These are phyloP conservation scores for Orbilia brochopaga DNA, from an alignment of 2,329 filamentous ascomycete genomes.

Conservation along the genomic window DNA sequence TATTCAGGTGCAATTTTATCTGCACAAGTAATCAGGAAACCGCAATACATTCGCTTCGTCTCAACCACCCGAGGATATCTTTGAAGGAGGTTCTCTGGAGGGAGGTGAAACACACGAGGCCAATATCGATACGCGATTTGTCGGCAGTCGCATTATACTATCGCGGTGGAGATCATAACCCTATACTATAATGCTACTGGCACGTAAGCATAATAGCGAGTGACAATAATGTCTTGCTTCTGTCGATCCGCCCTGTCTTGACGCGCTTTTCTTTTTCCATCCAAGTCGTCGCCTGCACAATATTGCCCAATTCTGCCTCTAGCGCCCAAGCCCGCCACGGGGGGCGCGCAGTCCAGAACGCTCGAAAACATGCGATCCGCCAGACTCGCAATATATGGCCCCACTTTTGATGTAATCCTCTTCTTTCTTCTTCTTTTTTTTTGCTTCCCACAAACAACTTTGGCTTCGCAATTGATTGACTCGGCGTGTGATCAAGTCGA, in stretches of 20 bases:
- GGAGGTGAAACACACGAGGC: too few species aligned
- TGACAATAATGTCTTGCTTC: background rate
- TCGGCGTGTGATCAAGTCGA: background rate
- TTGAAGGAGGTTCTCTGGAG: too few species aligned
- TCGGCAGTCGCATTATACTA: too few species aligned
- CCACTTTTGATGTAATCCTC: too few species aligned
- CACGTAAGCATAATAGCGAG: background rate
- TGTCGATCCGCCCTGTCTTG: background rate
- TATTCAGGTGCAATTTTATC: too few species aligned
- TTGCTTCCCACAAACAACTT: background rate
- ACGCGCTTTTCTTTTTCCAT: background rate
- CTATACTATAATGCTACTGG: background rate
- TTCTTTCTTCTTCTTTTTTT: too few species aligned
- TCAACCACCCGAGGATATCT: too few species aligned
- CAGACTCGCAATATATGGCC: too few species aligned
- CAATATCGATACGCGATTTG: too few species aligned
- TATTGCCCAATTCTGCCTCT: conserved; percentile 1
- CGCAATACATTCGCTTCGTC: too few species aligned
- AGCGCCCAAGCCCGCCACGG: background rate
- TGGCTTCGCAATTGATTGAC: background rate
- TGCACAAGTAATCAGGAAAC: too few species aligned
- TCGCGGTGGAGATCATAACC: too few species aligned
- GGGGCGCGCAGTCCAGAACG: background rate
- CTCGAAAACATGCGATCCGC: background rate
- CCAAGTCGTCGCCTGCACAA: background rate